Evolutionary conservation across 768 basidiomycete species (phyloP), one percentile per base, ranked within the genome.

Genomic region (Tricholoma bakamatsutake): DNA sequence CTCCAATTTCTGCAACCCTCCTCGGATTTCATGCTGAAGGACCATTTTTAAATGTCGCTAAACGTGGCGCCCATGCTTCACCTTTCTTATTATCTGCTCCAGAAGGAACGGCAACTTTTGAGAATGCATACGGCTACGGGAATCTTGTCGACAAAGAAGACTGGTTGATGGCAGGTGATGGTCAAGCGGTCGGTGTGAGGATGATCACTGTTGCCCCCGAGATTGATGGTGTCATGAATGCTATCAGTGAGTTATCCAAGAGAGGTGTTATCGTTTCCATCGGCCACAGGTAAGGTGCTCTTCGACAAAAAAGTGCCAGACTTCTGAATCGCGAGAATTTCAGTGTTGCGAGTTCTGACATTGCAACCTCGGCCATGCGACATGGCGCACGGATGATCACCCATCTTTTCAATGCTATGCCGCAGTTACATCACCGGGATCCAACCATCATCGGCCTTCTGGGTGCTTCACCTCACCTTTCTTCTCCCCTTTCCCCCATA

Each of bases 361-460:
- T 84, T 57, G 90, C 93, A 6, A 84, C 83, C 17, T 70, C 79
- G 7, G 90, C 90, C 3, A 78, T 94, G 4, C 70, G 77, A 15
- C 76, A 77, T 55, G 93, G 93, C 17, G 89, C 91, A 5, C 78
- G 83, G n/a, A 81, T 93, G 55, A 90, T 95, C 61, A 95, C 93
- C 0, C 93, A 95, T 69, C 75, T 95, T 24, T 94, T 93, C 83
- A 96, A 96, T 61, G 90, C 92, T 6, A 93, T 93, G 92, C 89
- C 89, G 12, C 89, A 88, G 62, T 70, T 91, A 37, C 88, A 95
- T 67, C 93, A 96, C 66, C 81, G 93, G 33, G 92, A 94, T 67
- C 93, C 93, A 10, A 90, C 90, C 10, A 91, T 95, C 64, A 92
- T 95, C 54, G 93, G 93, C 27, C 78, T 95, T 7, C 72, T 96